Conservation (phyloP, 78 protist species). For the Protostelium mycophagum region DNA sequence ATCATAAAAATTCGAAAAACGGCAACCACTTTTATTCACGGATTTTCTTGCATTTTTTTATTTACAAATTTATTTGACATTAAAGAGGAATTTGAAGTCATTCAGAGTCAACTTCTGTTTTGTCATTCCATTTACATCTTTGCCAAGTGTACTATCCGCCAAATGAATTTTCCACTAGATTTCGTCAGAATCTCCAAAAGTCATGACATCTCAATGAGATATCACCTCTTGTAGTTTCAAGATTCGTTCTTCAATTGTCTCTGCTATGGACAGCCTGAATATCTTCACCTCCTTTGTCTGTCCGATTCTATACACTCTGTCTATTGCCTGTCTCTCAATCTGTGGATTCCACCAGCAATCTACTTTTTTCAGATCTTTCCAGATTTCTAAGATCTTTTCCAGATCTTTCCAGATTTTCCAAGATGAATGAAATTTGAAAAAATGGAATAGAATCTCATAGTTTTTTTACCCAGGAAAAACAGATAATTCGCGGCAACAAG, state of each 20-base stretch:
- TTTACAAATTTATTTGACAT: not conserved
- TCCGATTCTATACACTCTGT: constrained; percentile 84
- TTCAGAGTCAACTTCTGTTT: not conserved
- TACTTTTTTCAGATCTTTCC: not conserved
- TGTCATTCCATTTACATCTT: not conserved
- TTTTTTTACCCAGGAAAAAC: constrained; percentile 77
- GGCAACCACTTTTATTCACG: no score
- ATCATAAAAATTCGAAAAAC: no score
- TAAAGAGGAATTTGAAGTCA: not conserved
- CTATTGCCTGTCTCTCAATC: constrained; percentile 79
- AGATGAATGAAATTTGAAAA: not conserved
- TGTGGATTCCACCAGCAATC: constrained; percentile 9
- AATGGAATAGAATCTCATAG: constrained; percentile 16
- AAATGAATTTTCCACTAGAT: not conserved
- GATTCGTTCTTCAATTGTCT: constrained; percentile 21
- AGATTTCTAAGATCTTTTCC: no score
- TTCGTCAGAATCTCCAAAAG: not conserved
- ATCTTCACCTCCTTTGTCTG: constrained; percentile 67
- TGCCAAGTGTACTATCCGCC: not conserved
- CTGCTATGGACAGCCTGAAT: not conserved
- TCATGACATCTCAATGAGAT: not conserved
- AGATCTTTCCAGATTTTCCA: no score
- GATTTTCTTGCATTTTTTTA: no score
- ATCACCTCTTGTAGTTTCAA: constrained; percentile 9
- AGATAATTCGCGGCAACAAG: constrained; percentile 73